Evolutionary conservation across 495 filamentous ascomycete genomes (phyloP), one percentile per base, ranked within the genome.

Genomic region (Elaphomyces granulatus): DNA sequence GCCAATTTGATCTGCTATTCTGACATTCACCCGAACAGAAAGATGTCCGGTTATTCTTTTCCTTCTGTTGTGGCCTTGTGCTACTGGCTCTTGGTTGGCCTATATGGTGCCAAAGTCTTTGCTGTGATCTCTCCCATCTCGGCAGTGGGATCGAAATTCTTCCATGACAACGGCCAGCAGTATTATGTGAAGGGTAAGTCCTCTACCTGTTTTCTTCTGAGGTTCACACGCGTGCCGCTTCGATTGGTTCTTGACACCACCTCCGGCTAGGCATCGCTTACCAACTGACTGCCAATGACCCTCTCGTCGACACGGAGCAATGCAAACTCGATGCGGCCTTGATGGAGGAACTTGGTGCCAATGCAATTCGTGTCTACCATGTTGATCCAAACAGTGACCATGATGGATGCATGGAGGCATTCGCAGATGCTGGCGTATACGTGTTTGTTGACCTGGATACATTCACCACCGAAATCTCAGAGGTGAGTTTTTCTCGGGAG

Each of bases 281-380:
- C 54, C 77, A 80, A 52, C 66, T 79, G 31, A 69, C 64, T 10
- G 63, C 69, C 47, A 66, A 77, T 14, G 86, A 94, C 53, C 86
- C 86, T 15, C 69, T 94, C 46, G 56, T 80, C 42, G 70, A 90
- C 53, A 69, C 68, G 30, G 68, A 67, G 26, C 86, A 94, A 69
- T 94, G 86, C 63, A 59, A 68, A 46, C 77, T 76, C 34, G 86
- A 94, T 64, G 77, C 80, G 31, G 56, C 59, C 14, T 69, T 83
- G 39, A 94, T 94, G 86, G 61, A 82, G 50, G 72, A 75, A 26
- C 57, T 94, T 34, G 83, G 83, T 41, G 69, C 82, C 56, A 94
- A 94, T 54, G 66, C 80, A 15, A 87, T 94, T 51, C 83, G 86
- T 33, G 81, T 92, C 33, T 94, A 94, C 58, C 86, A 92, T 52